Base-by-base conservation (phyloP, 192 early-diverging fungal species). In the Gigaspora rosea region DNA sequence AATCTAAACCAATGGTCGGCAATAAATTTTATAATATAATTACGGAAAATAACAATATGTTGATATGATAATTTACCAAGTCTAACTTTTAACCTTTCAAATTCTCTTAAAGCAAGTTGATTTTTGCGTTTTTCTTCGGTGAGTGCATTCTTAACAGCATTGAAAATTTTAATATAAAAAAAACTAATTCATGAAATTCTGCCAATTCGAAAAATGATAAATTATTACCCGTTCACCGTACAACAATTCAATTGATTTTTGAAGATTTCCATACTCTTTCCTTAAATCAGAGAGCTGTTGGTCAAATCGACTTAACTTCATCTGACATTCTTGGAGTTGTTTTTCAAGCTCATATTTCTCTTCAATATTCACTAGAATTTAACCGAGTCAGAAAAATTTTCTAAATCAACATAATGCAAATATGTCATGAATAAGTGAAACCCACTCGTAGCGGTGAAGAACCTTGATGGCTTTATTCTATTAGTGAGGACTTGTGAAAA, bases 341-440 rank as follows among this genome's bases (percentile, higher is more conserved):
- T 63, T 50, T 20, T 88, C 75, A 50, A 89, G 64, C 1, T 78
- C 59, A 4, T 77, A 71, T 10, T 85, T 80, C 41, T 72, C 75
- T 16, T 86, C 82, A 12, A 74, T 78, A 62, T 91, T 83, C 35
- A 86, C 87, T 89, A 71, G 4, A 56, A 56, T 13, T 27, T 18
- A 56, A 18, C 4, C 18, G 18, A 56, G 12, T 18, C 4, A 56
- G 52, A 56, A 56, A 13, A 11, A 18, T 56, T 15, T 13, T 5
- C 8, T 56, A 56, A 18, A 56, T 56, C 18, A 56, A 15, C 41
- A 7, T 7, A 41, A 41, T 7, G 41, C 22, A 4, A 51, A 76
- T 10, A n/a, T 8, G 16, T 27, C 13, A 18, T 20, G 9, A 12
- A 18, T 54, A 22, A 33, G 20, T 10, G 27, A 10, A 77, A 50